A percentile compares a stretch with the other conserved stretches of the same genome.
phyloP scores from a whole-genome alignment of 2,329 filamentous ascomycete genomes.

The Venturia asperata region DNA sequence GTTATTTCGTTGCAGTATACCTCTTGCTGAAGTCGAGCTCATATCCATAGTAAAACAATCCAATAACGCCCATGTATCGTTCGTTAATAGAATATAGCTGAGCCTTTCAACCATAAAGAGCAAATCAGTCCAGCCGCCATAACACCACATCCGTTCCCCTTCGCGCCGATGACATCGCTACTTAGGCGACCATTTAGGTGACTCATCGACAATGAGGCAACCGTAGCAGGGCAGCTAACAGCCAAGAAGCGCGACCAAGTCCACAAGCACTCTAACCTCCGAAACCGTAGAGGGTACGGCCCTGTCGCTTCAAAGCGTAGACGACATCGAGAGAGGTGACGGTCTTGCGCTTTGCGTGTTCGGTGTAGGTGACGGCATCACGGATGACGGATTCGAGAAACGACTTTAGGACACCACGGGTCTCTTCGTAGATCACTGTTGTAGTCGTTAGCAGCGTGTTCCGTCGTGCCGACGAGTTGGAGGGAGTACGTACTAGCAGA shows the following conservation, averaged over 20 bases:
- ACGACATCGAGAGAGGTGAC: conserved; percentile 62
- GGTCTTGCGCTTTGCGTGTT: conserved; percentile 76
- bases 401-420: conserved; percentile 68
- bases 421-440: conserved; percentile 70
- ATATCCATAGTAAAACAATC: background rate
- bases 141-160: background rate
- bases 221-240: background rate
- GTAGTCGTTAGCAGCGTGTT: conserved; percentile 10
- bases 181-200: background rate
- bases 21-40: background rate
- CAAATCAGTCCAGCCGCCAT: background rate
- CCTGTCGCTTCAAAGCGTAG: conserved; percentile 58
- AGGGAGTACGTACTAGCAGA: conserved; percentile 38
- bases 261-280: conserved; percentile 58
- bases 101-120: background rate
- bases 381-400: conserved; percentile 72
- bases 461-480: background rate
- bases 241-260: conserved; percentile 6
- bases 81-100: conserved; percentile 2
- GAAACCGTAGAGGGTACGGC: conserved; percentile 76
- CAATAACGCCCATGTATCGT: background rate
- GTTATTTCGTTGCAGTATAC: background rate
- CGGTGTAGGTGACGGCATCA: conserved; percentile 70
- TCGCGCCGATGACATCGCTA: background rate
- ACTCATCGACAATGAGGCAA: background rate